Conservation (phyloP, 2,329 filamentous ascomycete genomes). For the Monilinia polystroma region DNA sequence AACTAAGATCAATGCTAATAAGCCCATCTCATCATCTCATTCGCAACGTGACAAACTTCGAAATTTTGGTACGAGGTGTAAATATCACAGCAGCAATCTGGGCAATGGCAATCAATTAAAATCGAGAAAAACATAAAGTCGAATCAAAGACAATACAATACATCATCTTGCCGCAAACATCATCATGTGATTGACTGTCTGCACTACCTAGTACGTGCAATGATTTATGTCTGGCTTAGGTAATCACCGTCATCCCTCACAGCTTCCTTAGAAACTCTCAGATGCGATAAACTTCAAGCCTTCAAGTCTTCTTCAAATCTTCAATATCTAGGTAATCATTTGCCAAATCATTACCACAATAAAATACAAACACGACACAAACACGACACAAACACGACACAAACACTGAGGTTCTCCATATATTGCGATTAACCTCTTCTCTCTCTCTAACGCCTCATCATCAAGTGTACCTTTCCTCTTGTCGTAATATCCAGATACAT, state of each 20-base stretch:
- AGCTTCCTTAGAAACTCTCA: neutral
- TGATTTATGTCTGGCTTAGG: neutral
- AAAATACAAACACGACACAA: neutral
- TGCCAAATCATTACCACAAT: neutral
- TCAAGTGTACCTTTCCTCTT: neutral
- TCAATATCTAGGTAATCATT: too few species aligned
- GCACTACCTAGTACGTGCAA: neutral
- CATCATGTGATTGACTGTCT: neutral
- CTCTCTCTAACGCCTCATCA: neutral
- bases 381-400: too few species aligned
- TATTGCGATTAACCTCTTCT: neutral
- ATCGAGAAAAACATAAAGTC: neutral
- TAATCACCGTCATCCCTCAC: conserved; percentile 19
- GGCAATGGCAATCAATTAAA: neutral
- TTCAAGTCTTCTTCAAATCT: neutral
- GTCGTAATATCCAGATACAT: too few species aligned
- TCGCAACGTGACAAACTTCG: too few species aligned
- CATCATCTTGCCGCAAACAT: conserved; percentile 4
- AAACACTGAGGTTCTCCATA: too few species aligned
- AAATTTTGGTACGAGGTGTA: too few species aligned
- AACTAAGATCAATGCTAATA: too few species aligned
- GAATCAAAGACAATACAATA: neutral
- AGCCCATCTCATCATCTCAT: too few species aligned
- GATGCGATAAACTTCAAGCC: neutral
- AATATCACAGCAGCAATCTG: neutral